phyloP scores from a whole-genome alignment of 2,329 filamentous ascomycete genomes.

The Hypoxylon sp. region DNA sequence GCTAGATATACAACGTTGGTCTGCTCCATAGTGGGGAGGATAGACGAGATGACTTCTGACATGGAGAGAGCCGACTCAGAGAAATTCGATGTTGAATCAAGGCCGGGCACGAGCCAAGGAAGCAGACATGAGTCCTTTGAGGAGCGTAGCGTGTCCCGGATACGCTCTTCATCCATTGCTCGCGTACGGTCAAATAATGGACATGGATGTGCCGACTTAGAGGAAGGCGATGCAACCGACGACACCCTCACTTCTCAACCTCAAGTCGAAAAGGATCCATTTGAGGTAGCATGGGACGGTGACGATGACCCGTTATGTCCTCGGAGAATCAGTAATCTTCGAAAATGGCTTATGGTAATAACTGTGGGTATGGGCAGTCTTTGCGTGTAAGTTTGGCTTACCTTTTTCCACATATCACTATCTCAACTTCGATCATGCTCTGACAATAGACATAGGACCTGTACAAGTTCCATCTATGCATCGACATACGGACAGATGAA shows the following conservation, averaged over 20 bases:
- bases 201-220: slow-evolving; percentile 48
- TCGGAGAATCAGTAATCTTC: slow-evolving; percentile 63
- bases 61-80: slow-evolving; percentile 28
- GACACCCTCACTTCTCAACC: slow-evolving; percentile 26
- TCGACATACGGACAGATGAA: slow-evolving; percentile 84
- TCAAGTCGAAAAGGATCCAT: slow-evolving; percentile 62
- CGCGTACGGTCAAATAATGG: slow-evolving; percentile 50
- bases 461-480: slow-evolving; percentile 90
- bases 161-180: slow-evolving; percentile 23
- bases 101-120: slow-evolving; percentile 1
- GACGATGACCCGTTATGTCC: slow-evolving; percentile 75
- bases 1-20: neutral
- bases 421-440: neutral
- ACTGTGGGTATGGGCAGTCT: slow-evolving; percentile 82
- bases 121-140: slow-evolving; percentile 9
- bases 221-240: slow-evolving; percentile 40
- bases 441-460: slow-evolving; percentile 71
- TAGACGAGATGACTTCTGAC: slow-evolving; percentile 24
- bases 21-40: slow-evolving; percentile 15
- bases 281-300: slow-evolving; percentile 82
- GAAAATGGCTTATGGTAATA: slow-evolving; percentile 84
- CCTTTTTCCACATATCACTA: neutral
- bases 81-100: slow-evolving; percentile 32
- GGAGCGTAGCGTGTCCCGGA: slow-evolving; percentile 6
- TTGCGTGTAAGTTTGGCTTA: slow-evolving; percentile 79